Percentiles rank a stretch among this genome's conserved stretches.
phyloP scores from a whole-genome alignment of 805 yeast genomes.

The Schwanniomyces yamadae region DNA sequence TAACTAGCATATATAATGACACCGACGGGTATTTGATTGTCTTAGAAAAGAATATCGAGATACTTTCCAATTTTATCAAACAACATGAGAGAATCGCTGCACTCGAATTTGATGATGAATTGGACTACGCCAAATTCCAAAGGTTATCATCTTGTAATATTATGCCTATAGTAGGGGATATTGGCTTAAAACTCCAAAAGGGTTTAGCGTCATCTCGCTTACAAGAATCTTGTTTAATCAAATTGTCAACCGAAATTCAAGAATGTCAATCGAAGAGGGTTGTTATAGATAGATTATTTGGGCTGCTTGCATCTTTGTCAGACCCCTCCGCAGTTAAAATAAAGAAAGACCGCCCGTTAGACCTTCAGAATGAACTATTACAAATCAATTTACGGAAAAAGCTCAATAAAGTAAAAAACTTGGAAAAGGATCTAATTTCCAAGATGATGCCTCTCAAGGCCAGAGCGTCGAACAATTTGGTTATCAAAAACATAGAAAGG shows the following conservation, averaged over 20 bases:
- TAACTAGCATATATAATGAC: constrained; percentile 20
- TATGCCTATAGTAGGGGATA: neutral
- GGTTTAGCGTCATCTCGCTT: neutral
- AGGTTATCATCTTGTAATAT: neutral
- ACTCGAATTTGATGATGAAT: constrained; percentile 1
- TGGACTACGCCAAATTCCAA: constrained; percentile 12
- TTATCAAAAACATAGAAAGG: constrained; percentile 25
- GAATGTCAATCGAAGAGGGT: constrained; percentile 15
- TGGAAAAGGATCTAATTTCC: constrained; percentile 22
- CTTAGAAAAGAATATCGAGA: constrained; percentile 18
- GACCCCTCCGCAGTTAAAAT: constrained; percentile 6
- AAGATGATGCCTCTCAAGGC: constrained; percentile 36
- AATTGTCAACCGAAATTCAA: constrained; percentile 14
- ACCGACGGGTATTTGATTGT: constrained; percentile 27
- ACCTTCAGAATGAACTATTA: constrained; percentile 25
- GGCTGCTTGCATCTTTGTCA: constrained; percentile 21
- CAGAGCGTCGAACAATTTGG: constrained; percentile 13
- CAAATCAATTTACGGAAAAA: constrained; percentile 27
- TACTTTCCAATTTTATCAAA: constrained; percentile 12
- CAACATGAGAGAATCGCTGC: constrained; percentile 4
- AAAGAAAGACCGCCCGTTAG: constrained; percentile 28
- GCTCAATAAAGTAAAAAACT: constrained; percentile 18
- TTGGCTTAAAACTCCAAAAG: no score
- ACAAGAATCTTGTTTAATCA: constrained; percentile 4
- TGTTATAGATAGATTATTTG: constrained; percentile 25